Conservation (phyloP, 2,329 filamentous ascomycete genomes). For the Aaosphaeria arxii region DNA sequence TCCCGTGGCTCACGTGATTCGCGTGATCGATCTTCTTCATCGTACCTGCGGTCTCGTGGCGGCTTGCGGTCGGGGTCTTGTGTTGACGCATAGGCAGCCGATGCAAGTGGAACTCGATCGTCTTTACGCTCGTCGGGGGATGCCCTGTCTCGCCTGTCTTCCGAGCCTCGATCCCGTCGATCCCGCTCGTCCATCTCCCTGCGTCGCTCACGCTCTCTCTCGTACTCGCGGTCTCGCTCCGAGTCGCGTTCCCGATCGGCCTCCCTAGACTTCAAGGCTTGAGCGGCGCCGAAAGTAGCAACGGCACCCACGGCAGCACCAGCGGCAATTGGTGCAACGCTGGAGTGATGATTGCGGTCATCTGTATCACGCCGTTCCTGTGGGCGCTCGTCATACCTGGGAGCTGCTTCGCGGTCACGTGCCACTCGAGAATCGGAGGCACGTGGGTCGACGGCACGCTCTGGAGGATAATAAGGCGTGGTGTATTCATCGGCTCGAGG, state of each 20-base stretch:
- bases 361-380: constrained; percentile 14
- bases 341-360: constrained; percentile 6
- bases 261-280: constrained; percentile 28
- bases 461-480: constrained; percentile 19
- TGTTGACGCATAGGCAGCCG: constrained; percentile 12
- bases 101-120: constrained; percentile 8
- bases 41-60: constrained; percentile 17
- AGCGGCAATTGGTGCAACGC: constrained; percentile 19
- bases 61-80: constrained; percentile 9
- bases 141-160: constrained; percentile 5
- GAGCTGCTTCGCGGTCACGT: constrained; percentile 17
- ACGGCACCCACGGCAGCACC: constrained; percentile 28
- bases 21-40: constrained; percentile 29
- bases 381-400: constrained; percentile 27
- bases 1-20: not conserved
- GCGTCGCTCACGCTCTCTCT: constrained; percentile 40
- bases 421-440: constrained; percentile 3
- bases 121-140: constrained; percentile 4
- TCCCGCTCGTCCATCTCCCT: constrained; percentile 41
- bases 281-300: constrained; percentile 27
- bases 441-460: constrained; percentile 25
- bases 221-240: constrained; percentile 26
- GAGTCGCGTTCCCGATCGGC: constrained; percentile 26
- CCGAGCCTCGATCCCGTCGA: constrained; percentile 8
- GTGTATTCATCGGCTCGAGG: constrained; percentile 17